phyloP scores from a whole-genome alignment of 345 rosid genomes.

The Dimocarpus longan region DNA sequence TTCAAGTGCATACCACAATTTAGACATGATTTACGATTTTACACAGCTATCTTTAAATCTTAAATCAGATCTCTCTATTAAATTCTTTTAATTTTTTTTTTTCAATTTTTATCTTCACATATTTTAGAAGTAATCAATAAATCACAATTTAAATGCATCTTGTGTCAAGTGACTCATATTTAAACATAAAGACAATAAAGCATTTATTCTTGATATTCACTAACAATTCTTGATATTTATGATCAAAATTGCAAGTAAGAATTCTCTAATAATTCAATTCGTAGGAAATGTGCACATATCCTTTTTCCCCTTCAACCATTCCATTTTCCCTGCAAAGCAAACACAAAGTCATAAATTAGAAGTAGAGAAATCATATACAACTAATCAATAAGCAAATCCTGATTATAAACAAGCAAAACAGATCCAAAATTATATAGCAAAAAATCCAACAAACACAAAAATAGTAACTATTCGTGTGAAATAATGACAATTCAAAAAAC shows the following conservation, averaged over 20 bases:
- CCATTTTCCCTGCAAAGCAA: conserved; percentile 32
- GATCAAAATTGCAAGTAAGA: no score
- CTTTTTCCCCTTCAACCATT: conserved; percentile 13
- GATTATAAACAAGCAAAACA: neutral
- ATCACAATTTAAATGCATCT: no score
- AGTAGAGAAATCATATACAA: neutral
- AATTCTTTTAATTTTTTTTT: no score
- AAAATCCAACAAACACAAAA: neutral
- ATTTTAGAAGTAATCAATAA: no score
- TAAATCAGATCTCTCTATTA: no score
- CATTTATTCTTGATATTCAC: no score
- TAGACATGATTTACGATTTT: no score
- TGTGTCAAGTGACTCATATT: no score
- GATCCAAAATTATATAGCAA: neutral
- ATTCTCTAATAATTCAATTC: neutral
- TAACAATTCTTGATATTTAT: no score
- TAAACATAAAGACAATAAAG: no score
- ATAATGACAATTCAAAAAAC: neutral
- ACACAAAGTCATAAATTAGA: conserved; percentile 6
- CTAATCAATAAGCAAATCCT: neutral
- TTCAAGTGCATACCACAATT: no score
- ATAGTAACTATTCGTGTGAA: neutral
- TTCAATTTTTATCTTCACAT: neutral
- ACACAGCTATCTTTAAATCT: no score
- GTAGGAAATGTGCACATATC: conserved; percentile 16